phyloP scores from a whole-genome alignment of 768 basidiomycete genomes.

The Boletus vermiculosoides region DNA sequence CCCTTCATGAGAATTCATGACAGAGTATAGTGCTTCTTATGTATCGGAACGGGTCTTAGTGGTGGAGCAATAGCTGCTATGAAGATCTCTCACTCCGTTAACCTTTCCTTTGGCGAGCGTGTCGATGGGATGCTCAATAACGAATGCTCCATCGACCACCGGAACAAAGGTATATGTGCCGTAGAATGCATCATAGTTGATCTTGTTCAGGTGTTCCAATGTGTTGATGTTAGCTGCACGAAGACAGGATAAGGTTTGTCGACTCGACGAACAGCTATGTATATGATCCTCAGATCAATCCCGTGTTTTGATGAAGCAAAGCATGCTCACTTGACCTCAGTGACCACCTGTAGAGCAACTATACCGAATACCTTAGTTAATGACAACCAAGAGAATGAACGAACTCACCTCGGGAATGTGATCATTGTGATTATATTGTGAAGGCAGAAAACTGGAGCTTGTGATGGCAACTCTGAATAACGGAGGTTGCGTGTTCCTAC shows the following conservation, averaged over 20 bases:
- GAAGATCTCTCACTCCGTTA: slow-evolving; percentile 4
- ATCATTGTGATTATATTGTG: slow-evolving; percentile 9
- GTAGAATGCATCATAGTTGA: neutral
- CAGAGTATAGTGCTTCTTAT: slow-evolving; percentile 6
- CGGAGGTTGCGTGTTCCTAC: slow-evolving; percentile 5
- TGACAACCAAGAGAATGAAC: neutral
- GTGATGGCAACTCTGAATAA: slow-evolving; percentile 8
- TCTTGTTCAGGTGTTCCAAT: neutral
- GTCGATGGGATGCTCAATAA: slow-evolving; percentile 4
- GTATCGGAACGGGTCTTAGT: neutral
- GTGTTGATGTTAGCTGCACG: neutral
- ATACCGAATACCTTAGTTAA: neutral
- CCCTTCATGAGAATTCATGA: slow-evolving; percentile 5
- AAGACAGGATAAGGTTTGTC: slow-evolving; percentile 7
- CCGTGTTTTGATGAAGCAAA: no score
- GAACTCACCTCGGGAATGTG: neutral
- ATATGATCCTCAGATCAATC: neutral
- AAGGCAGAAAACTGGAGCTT: slow-evolving; percentile 4
- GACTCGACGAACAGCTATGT: slow-evolving; percentile 1
- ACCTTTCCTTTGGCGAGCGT: neutral
- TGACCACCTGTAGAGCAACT: slow-evolving; percentile 5
- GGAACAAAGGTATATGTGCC: slow-evolving; percentile 10
- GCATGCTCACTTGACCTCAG: neutral
- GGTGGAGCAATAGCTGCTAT: no score
- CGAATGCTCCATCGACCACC: slow-evolving; percentile 5